Evolutionary conservation across 208 protist genomes (phyloP), one percentile per base, ranked within the genome.

Genomic region (Acanthamoeba sp.): DNA sequence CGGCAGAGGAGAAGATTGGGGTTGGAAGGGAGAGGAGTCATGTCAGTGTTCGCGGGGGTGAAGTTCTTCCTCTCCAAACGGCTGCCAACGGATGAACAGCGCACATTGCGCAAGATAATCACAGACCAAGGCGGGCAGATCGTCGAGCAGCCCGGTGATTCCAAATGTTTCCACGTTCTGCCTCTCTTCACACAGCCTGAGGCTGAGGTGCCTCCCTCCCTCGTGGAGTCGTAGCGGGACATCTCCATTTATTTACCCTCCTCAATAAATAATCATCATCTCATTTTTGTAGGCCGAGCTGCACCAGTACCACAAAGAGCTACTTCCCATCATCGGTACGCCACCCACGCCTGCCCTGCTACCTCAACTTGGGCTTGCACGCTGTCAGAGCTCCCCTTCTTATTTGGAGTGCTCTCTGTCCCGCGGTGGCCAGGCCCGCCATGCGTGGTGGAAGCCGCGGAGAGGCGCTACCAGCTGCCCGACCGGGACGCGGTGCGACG

Each of bases 11-110:
- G 42, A 48, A 85, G 48, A 52, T 48, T 34, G 32, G 5, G 69
- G 24, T 6, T 18, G 12, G 20, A 18, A 59, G 55, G 16, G 22
- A 4, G 64, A 29, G 66, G 14, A 29, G 14, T 12, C 82, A 69
- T 57, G 57, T 52, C 57, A 48, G 32, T 40, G 20, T 89, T 89
- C 27, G 38, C 48, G 48, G 57, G 57, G 29, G 82, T 64, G 82
- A 57, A 89, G 48, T 89, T 89, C 57, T 89, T 69, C 57, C 57
- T 89, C 38, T 89, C 82, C 24, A 57, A 89, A 22, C 82, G 57
- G 48, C 32, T 89, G 5, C 27, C 82, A 20, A 64, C 45, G 82
- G 82, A 89, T 1, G 36, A 89, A 9, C 82, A 89, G 29, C 18
- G 52, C 57, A 89, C 62, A 9, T 14, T 89, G 40, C 40, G 48